Evolutionary conservation across 768 basidiomycete genomes (phyloP).

Genomic region (Trichaptum fuscoviolaceum): DNA sequence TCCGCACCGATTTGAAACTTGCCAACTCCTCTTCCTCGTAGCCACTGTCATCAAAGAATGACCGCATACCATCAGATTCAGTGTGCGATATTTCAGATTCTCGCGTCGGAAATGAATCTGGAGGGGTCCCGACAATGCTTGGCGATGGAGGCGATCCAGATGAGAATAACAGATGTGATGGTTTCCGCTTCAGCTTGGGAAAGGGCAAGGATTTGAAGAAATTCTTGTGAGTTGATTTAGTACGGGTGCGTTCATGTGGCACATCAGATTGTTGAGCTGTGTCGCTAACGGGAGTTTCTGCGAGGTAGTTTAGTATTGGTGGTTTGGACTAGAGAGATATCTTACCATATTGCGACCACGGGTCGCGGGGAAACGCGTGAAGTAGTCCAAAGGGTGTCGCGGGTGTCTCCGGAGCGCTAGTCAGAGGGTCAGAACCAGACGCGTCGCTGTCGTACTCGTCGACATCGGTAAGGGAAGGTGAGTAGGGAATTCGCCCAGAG

Average conservation of each 20-base stretch:
- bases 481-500: neutral
- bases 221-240: neutral
- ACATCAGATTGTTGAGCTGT: neutral
- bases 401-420: neutral
- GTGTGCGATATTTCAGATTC: neutral
- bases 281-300: neutral
- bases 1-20: neutral
- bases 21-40: neutral
- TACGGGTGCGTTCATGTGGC: neutral
- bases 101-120: neutral
- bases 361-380: neutral
- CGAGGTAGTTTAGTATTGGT: neutral
- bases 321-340: neutral
- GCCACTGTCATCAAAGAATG: conserved; percentile 3
- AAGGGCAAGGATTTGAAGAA: neutral
- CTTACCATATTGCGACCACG: neutral
- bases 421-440: neutral
- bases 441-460: neutral
- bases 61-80: neutral
- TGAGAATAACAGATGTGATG: neutral
- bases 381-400: neutral
- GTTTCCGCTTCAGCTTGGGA: neutral
- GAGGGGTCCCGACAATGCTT: neutral
- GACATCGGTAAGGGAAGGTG: neutral
- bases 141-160: neutral